Evolutionary conservation across 2,329 filamentous ascomycete species (phyloP), one percentile per base, ranked within the genome.

Genomic region (Botrytis byssoidea): DNA sequence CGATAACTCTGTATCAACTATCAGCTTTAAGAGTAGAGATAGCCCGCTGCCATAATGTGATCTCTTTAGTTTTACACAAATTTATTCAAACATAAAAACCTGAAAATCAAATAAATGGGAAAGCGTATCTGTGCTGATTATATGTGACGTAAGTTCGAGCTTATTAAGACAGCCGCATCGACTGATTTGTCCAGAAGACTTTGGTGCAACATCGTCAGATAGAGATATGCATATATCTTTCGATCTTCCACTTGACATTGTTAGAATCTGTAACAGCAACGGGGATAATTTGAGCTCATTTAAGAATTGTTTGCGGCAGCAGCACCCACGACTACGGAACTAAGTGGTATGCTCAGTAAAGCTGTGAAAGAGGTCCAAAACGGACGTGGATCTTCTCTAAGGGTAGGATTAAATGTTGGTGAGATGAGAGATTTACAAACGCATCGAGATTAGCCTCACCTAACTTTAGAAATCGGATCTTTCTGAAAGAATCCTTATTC

Each of bases 321-420:
- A 40, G 35, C 18, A 18, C 12, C 14, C 4, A 42, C 70, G 20
- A 32, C 60, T 44, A 40, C 12, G 3, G 20, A 72, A 44, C 32
- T 65, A 29, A 57, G 25, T 29, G 6, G 16, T 44, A 37, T 66
- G 3, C 51, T 59, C 8, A n/a, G 35, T 18, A 18, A 65, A 8
- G 61, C 61, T 59, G 48, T 48, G 22, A 14, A 51, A 18, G 46
- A 55, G 6, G 44, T 72, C 9, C 32, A 42, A 22, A 44, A 25
- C 42, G 48, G 48, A n/a, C 20, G 48, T 20, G 48, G 37, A 22
- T 37, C 48, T 65, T 48, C 60, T 42, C 37, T 72, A 57, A n/a
- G 66, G 25, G 67, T 46, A 29, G 51, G n/a, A 7, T 32, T n/a
- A n/a, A 44, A 25, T 70, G 51, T 70, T 60, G 67, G 60, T 70